Conservation (phyloP, 73 alveolate genomes). For the Tetrahymena borealis region DNA sequence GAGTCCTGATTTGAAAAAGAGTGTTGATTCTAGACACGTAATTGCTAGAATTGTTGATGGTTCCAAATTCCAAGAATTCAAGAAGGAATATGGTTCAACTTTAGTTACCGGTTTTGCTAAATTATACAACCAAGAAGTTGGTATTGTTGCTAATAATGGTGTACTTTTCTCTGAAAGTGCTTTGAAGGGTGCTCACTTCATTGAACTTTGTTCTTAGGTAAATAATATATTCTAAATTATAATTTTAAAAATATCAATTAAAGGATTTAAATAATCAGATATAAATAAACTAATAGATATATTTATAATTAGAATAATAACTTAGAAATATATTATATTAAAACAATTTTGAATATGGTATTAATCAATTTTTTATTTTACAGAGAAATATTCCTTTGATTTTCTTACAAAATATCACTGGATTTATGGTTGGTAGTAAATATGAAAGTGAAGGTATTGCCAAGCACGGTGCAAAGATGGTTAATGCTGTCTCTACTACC, state of each 20-base stretch:
- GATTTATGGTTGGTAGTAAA: constrained; percentile 91
- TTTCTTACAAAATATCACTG: constrained; percentile 87
- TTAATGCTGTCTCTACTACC: constrained; percentile 89
- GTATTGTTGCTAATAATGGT: constrained; percentile 93
- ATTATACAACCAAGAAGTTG: constrained; percentile 85
- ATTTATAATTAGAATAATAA: too few species aligned
- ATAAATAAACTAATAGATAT: too few species aligned
- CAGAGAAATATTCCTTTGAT: constrained; percentile 85
- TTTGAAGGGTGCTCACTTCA: constrained; percentile 91
- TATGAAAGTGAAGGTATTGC: constrained; percentile 94
- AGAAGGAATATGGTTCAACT: constrained; percentile 78
- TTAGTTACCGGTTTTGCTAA: constrained; percentile 84
- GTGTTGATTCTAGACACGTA: constrained; percentile 55
- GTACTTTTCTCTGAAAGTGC: constrained; percentile 86
- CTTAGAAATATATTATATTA: too few species aligned
- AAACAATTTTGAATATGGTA: too few species aligned
- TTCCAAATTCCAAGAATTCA: constrained; percentile 85
- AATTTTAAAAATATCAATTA: too few species aligned
- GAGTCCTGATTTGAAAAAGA: constrained; percentile 51
- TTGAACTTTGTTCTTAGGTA: constrained; percentile 63
- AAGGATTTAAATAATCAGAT: too few species aligned
- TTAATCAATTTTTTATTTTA: not conserved
- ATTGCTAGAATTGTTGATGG: constrained; percentile 91
- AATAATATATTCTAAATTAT: not conserved
- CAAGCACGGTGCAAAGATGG: constrained; percentile 95